Evolutionary conservation across 2,329 filamentous ascomycete genomes (phyloP), one percentile per base, ranked within the genome.

Genomic region (Metarhizium guizhouense): DNA sequence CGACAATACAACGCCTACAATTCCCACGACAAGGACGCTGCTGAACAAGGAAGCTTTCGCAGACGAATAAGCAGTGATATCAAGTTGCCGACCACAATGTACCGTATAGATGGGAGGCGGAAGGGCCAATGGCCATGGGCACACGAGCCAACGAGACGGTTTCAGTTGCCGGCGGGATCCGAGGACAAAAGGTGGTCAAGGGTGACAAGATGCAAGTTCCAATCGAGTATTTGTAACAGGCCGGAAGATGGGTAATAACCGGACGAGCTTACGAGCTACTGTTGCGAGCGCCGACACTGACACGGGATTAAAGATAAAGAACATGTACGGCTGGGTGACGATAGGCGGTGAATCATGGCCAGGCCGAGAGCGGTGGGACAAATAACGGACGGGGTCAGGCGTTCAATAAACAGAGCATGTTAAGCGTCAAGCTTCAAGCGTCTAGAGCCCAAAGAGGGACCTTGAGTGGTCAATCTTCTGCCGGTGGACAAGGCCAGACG

Each of bases 341-440:
- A n/a, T n/a, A 30, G 13, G 16, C 49, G 25, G 53, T 51, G 53
- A 54, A 51, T 43, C 53, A 54, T 45, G 45, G 52, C 34, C 52
- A 48, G 43, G 18, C 45, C 52, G 45, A 49, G 45, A 48, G 40
- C 45, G 52, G 45, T 48, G 47, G 40, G 53, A 30, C 14, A 14
- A 45, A 32, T 45, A 18, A 25, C n/a, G 18, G 18, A 11, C 43
- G 18, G 18, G n/a, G 18, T 6, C 4, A 47, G 25, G 25, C 25
- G 25, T 25, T 25, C 25, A 25, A 25, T 25, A 25, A 25, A 25
- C 25, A 25, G 25, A 25, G 25, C 25, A 25, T 4, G 25, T 25
- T 25, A 25, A 25, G 25, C 25, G 25, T 25, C 25, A 25, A 25
- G 25, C 25, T 25, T 25, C 25, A 25, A 25, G 25, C 25, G 25